A percentile compares a stretch with the other conserved stretches of the same genome.
Evolutionary conservation across 1,284 basidiomycete genomes (phyloP).

Genomic region (Ceratobasidium sp.): DNA sequence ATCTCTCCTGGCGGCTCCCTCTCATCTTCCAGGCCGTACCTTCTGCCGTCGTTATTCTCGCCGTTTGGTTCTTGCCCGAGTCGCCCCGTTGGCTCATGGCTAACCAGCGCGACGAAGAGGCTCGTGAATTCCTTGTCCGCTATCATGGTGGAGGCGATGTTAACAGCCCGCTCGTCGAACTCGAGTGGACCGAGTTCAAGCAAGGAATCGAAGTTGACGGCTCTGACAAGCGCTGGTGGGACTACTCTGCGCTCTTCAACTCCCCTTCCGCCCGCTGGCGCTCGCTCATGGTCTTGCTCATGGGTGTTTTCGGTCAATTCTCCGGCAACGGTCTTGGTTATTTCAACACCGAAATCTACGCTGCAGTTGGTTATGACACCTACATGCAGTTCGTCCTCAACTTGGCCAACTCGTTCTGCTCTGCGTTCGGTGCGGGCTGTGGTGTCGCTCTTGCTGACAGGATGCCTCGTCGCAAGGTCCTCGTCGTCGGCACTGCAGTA

Average conservation of each 20-base stretch:
- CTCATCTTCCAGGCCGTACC: constrained; percentile 46
- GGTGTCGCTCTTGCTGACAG: constrained; percentile 59
- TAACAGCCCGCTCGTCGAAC: constrained; percentile 46
- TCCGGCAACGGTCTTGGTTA: constrained; percentile 57
- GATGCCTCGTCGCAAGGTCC: constrained; percentile 45
- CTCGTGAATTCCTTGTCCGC: constrained; percentile 44
- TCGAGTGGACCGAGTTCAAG: constrained; percentile 65
- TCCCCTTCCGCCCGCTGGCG: constrained; percentile 50
- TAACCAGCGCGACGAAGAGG: constrained; percentile 42
- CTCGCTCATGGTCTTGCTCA: constrained; percentile 57
- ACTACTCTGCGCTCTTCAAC: constrained; percentile 52
- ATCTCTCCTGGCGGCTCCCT: constrained; percentile 48
- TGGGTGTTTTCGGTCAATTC: constrained; percentile 63
- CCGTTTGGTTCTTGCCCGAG: constrained; percentile 43
- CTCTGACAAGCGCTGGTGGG: constrained; percentile 68
- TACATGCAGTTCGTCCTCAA: constrained; percentile 60
- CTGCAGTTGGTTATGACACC: constrained; percentile 43
- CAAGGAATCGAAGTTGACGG: constrained; percentile 60
- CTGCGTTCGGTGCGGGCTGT: constrained; percentile 58
- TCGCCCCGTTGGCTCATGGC: constrained; percentile 44
- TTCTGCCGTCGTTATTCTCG: constrained; percentile 39
- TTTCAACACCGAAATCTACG: constrained; percentile 51
- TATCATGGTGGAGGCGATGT: constrained; percentile 46
- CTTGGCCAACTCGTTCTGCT: constrained; percentile 61
- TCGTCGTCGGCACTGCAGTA: constrained; percentile 44